Evolutionary conservation across 1,284 basidiomycete species (phyloP), one percentile per base, ranked within the genome.

Genomic region (Peniophora sp.): DNA sequence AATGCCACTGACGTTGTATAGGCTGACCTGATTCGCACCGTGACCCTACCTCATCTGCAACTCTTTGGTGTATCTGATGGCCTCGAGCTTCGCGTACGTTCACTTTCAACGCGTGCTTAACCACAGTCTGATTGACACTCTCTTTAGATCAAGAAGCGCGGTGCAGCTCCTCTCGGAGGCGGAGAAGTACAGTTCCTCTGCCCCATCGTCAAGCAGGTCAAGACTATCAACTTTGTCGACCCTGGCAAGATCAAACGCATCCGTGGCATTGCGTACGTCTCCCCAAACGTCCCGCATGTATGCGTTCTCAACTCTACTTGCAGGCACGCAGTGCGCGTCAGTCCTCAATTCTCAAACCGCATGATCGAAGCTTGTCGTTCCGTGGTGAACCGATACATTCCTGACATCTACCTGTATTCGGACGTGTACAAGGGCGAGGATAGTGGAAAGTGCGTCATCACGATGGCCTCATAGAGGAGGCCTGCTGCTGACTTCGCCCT

Each of bases 391-490:
- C 85, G 95, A 3, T 98, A 92, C 68, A 97, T 99, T 54, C 96
- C 96, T 23, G 97, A 99, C 64, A 92, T 98, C 24, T 98, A 99
- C 67, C 81, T 99, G 24, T 97, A 98, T 65, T 97, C 97, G 1
- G 97, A 99, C 60, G 94, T 98, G 12, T 99, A 97, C 71, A 94
- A 97, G 64, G 95, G 95, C 9, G 91, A 94, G 22, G 97, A 99
- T 55, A 92, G 92, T 56, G 97, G 97, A 66, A 97, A 93, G 90
- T 90, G 57, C 56, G 88, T 71, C 15, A 17, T 3, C 20, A 47
- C 23, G 17, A 32, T 17, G n/a, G n/a, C 17, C 24, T 24, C 22
- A 35, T 22, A 11, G 3, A 3, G 18, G n/a, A 24, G 51, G 23
- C 23, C 6, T 18, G 27, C 44, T 51, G 5, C 52, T 20, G 27